A percentile compares a stretch with the other conserved stretches of the same genome.
phyloP scores from a whole-genome alignment of 345 rosid species.

The Camelina hispida region DNA sequence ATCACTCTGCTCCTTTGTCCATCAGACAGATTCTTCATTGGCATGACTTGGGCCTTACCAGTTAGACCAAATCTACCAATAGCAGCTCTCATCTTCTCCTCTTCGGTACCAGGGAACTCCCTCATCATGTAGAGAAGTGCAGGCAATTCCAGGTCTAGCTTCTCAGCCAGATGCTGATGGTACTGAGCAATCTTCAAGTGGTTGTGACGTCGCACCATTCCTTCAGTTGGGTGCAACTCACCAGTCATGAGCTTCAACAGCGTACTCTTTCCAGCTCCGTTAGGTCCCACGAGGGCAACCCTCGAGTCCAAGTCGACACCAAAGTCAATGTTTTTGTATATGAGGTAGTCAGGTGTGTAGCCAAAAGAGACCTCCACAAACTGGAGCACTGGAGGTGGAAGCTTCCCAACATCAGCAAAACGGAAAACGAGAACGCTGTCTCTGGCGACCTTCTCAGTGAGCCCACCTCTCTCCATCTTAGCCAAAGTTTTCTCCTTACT shows the following conservation, averaged over 20 bases:
- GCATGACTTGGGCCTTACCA: constrained; percentile 98
- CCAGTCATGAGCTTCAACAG: constrained; percentile 98
- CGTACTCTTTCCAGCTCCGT: constrained; percentile 99
- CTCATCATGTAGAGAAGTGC: constrained; percentile 86
- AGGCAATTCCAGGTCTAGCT: constrained; percentile 81
- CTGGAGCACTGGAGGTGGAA: constrained; percentile 98
- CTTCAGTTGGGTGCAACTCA: constrained; percentile 79
- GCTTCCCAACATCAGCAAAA: constrained; percentile 93
- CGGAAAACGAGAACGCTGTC: constrained; percentile 88
- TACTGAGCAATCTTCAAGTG: constrained; percentile 93
- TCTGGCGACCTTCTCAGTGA: constrained; percentile 77
- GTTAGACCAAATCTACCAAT: constrained; percentile 89
- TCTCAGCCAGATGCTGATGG: constrained; percentile 96
- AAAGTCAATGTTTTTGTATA: constrained; percentile 88
- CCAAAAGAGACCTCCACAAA: constrained; percentile 96
- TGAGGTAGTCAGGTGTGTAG: constrained; percentile 79
- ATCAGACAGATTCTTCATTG: constrained; percentile 95
- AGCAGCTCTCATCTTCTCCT: constrained; percentile 95
- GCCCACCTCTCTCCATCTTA: constrained; percentile 99
- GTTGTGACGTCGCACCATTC: constrained; percentile 98
- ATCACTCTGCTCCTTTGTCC: constrained; percentile 97
- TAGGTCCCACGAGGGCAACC: constrained; percentile 94
- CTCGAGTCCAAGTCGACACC: constrained; percentile 98
- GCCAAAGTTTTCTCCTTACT: constrained; percentile 99
- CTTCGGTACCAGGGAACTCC: constrained; percentile 94